phyloP scores from a whole-genome alignment of 2,329 filamentous ascomycete species.

The Bipolaris cookei region DNA sequence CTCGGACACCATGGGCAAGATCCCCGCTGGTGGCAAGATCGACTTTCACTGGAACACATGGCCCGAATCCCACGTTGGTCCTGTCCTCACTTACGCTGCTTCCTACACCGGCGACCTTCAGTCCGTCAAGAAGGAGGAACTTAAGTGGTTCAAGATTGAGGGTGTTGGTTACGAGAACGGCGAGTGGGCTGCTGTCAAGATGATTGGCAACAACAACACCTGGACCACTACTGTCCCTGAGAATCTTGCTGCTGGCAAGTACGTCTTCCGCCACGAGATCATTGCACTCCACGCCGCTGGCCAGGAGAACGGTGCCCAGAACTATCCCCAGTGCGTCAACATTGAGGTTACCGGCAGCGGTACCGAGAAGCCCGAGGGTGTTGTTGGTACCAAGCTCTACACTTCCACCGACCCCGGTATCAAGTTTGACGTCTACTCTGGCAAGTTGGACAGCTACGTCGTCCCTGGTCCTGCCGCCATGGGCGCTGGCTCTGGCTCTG shows the following conservation, averaged over 20 bases:
- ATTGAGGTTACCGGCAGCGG: constrained; percentile 58
- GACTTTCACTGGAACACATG: constrained; percentile 59
- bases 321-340: constrained; percentile 61
- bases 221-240: constrained; percentile 55
- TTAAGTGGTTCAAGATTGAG: constrained; percentile 51
- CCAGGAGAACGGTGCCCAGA: constrained; percentile 58
- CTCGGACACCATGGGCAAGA: constrained; percentile 56
- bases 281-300: constrained; percentile 57
- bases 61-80: constrained; percentile 49
- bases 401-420: constrained; percentile 50
- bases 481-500: constrained; percentile 9
- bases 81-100: constrained; percentile 50
- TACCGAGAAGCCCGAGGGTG: constrained; percentile 54
- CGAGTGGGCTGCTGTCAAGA: constrained; percentile 47
- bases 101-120: constrained; percentile 40
- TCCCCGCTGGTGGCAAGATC: constrained; percentile 66
- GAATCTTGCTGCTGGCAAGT: constrained; percentile 56
- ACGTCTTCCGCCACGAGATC: constrained; percentile 64
- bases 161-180: constrained; percentile 38
- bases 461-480: constrained; percentile 53
- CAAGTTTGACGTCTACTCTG: constrained; percentile 52
- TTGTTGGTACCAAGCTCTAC: constrained; percentile 59
- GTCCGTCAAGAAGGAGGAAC: constrained; percentile 43
- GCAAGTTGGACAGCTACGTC: constrained; percentile 43
- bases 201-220: constrained; percentile 58